Evolutionary conservation across 2,329 filamentous ascomycete species (phyloP).

Genomic region (Penicillium aurantiogriseum): DNA sequence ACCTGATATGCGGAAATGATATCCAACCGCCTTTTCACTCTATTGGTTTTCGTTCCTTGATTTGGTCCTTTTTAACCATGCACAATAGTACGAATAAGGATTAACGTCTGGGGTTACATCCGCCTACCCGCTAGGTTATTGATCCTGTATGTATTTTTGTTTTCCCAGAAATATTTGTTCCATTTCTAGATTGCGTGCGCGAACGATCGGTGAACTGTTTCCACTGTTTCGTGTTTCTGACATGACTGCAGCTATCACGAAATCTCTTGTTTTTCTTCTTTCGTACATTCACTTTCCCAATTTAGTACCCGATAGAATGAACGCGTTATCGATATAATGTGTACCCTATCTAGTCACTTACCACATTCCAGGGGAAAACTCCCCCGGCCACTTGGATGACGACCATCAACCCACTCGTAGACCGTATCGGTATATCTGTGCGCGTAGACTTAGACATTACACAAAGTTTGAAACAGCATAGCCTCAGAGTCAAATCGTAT

Average conservation of each 20-base stretch:
- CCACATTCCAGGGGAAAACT: slow-evolving; percentile 11
- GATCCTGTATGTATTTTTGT: background rate
- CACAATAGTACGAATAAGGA: background rate
- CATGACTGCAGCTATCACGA: background rate
- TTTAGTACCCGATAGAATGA: background rate
- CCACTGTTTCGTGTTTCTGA: background rate
- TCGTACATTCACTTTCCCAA: background rate
- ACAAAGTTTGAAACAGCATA: background rate
- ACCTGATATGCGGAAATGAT: background rate
- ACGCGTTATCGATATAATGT: background rate
- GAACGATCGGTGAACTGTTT: background rate
- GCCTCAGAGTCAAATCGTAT: background rate
- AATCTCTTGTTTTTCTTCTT: background rate
- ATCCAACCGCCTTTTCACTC: background rate
- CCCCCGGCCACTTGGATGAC: slow-evolving; percentile 1
- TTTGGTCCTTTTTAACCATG: background rate
- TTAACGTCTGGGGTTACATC: background rate
- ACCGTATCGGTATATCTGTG: slow-evolving; percentile 15
- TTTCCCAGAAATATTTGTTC: background rate
- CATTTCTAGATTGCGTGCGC: background rate
- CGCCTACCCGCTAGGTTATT: background rate
- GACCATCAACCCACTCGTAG: background rate
- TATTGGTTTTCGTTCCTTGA: background rate
- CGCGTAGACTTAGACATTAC: background rate
- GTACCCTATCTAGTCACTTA: background rate